A percentile compares a stretch with the other conserved stretches of the same genome.
phyloP scores from a whole-genome alignment of 306 rosid species.

The Quercus robur region DNA sequence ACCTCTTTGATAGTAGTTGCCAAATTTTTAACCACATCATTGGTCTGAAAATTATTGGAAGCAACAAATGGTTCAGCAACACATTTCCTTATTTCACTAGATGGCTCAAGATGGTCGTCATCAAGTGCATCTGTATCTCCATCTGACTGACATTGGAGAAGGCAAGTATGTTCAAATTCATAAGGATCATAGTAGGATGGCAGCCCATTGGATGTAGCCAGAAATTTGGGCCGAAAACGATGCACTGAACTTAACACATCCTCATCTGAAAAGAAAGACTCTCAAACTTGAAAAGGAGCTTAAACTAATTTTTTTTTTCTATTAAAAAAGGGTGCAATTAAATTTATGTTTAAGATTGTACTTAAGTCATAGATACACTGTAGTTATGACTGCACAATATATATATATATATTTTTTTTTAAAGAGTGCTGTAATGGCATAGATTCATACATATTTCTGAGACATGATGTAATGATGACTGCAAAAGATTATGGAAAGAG shows the following conservation, averaged over 20 bases:
- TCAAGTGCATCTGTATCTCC: conserved; percentile 38
- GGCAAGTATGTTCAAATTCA: conserved; percentile 58
- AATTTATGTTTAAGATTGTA: background rate
- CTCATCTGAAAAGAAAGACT: conserved; percentile 49
- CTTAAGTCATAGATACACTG: background rate
- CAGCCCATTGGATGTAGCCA: conserved; percentile 47
- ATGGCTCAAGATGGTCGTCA: conserved; percentile 39
- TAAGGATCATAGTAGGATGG: conserved; percentile 48
- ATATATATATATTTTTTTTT: no score
- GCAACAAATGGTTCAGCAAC: conserved; percentile 58
- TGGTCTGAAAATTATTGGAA: conserved; percentile 35
- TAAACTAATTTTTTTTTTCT: background rate
- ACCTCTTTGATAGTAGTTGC: conserved; percentile 69
- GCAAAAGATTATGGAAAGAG: conserved; percentile 63
- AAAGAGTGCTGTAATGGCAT: conserved; percentile 2
- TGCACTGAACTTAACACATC: conserved; percentile 65
- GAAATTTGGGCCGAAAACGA: conserved; percentile 67
- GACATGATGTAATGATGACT: conserved; percentile 61
- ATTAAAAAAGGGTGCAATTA: background rate
- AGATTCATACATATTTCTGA: conserved; percentile 65
- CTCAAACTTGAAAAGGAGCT: background rate
- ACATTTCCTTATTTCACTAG: conserved; percentile 52
- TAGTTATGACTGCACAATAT: background rate
- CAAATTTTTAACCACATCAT: conserved; percentile 52
- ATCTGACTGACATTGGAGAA: conserved; percentile 30